phyloP scores from a whole-genome alignment of 1,284 basidiomycete genomes.

The Mycosarcoma mackinlayi region DNA sequence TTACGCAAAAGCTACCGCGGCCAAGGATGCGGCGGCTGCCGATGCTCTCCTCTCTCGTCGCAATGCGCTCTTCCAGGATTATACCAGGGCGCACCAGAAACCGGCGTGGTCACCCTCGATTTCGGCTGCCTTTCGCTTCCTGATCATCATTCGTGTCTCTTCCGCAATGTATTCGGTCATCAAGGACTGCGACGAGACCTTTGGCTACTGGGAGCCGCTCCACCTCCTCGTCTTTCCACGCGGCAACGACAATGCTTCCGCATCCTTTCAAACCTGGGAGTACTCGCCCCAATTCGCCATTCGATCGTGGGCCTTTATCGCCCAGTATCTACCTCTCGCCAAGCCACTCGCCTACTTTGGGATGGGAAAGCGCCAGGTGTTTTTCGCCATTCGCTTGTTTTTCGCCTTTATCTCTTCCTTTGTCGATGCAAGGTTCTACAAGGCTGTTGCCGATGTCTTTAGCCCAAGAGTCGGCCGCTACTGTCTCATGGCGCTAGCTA shows the following conservation, averaged over 20 bases:
- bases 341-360: conserved; percentile 24
- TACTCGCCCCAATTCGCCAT: conserved; percentile 89
- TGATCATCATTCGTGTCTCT: conserved; percentile 83
- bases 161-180: conserved; percentile 94
- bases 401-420: conserved; percentile 80
- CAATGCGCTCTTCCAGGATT: conserved; percentile 50
- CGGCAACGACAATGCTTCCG: conserved; percentile 8
- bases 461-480: conserved; percentile 92
- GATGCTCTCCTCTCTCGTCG: conserved; percentile 39
- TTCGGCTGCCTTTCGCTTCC: conserved; percentile 83
- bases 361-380: conserved; percentile 76
- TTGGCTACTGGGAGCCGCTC: conserved; percentile 98
- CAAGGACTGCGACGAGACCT: conserved; percentile 91
- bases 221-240: conserved; percentile 77
- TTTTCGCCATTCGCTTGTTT: conserved; percentile 86
- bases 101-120: conserved; percentile 59
- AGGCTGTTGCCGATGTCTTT: conserved; percentile 81
- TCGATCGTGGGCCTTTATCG: conserved; percentile 91
- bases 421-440: conserved; percentile 86
- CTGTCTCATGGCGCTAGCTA: conserved; percentile 83
- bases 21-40: conserved; percentile 36
- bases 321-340: conserved; percentile 69
- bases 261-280: conserved; percentile 96
- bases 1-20: conserved; percentile 34
- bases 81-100: conserved; percentile 36